Conservation (phyloP, 108 stramenopile genomes). For the Aurantiochytrium sp. region DNA sequence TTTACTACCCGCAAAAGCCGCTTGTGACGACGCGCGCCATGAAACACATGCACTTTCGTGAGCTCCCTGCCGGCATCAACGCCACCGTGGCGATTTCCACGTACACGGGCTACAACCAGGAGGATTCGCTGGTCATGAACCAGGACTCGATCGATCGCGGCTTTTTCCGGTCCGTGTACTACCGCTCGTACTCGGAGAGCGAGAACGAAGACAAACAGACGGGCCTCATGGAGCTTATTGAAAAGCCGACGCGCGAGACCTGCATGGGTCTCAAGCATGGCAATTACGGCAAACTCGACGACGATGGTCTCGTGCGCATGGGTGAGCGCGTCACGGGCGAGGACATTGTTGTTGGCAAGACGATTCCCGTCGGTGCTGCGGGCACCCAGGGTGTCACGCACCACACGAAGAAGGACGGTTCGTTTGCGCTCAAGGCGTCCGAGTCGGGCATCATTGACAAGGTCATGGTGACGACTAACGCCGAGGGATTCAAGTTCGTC, state of each 20-base stretch:
- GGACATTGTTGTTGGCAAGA: conserved; percentile 94
- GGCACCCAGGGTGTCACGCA: neutral
- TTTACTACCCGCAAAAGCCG: conserved; percentile 97
- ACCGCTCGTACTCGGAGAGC: conserved; percentile 1
- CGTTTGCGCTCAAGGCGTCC: neutral
- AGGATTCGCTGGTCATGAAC: conserved; percentile 97
- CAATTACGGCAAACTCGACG: conserved; percentile 94
- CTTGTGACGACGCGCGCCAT: conserved; percentile 84
- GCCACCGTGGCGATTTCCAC: conserved; percentile 94
- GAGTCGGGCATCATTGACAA: conserved; percentile 74
- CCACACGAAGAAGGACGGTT: conserved; percentile 11
- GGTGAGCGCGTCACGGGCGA: conserved; percentile 90
- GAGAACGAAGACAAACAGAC: neutral
- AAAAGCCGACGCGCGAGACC: conserved; percentile 12
- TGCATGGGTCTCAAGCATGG: conserved; percentile 66
- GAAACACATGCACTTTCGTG: conserved; percentile 89
- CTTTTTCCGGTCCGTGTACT: conserved; percentile 60
- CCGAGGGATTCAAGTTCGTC: conserved; percentile 87
- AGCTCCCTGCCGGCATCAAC: conserved; percentile 95
- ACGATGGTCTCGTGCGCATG: conserved; percentile 87
- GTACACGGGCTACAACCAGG: conserved; percentile 99
- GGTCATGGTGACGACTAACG: conserved; percentile 51
- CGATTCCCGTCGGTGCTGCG: conserved; percentile 26
- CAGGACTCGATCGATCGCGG: conserved; percentile 93
- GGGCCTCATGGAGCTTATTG: neutral